A percentile compares a stretch with the other conserved stretches of the same genome.
Conservation (phyloP, 495 filamentous ascomycete genomes). For the Aspergillus cristatus region DNA sequence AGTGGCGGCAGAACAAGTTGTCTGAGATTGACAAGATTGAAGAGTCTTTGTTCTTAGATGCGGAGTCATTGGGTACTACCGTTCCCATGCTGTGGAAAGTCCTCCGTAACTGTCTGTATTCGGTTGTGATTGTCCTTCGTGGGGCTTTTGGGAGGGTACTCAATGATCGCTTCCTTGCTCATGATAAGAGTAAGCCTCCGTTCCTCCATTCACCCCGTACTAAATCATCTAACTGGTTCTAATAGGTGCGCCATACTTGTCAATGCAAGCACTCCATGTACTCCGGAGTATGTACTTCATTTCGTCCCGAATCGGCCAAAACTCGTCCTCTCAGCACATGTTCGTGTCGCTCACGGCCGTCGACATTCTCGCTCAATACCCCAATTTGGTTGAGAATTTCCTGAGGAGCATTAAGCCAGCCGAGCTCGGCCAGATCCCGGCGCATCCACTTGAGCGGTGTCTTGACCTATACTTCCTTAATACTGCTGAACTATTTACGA, state of each 20-base stretch:
- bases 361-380: conserved; percentile 73
- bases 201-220: neutral
- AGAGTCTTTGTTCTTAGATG: conserved; percentile 57
- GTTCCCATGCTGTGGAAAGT: conserved; percentile 74
- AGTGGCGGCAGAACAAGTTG: conserved; percentile 79
- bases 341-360: conserved; percentile 86
- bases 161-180: conserved; percentile 43
- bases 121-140: conserved; percentile 65
- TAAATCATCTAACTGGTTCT: neutral
- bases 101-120: conserved; percentile 71
- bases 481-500: conserved; percentile 74
- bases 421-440: conserved; percentile 55
- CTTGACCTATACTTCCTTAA: conserved; percentile 91
- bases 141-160: conserved; percentile 62
- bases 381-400: conserved; percentile 59
- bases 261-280: conserved; percentile 65
- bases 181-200: conserved; percentile 41
- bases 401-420: conserved; percentile 52
- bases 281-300: conserved; percentile 85
- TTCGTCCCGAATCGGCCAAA: conserved; percentile 64
- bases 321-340: conserved; percentile 67
- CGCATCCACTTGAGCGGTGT: conserved; percentile 66
- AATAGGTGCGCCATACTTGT: conserved; percentile 57
- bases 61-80: conserved; percentile 59
- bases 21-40: conserved; percentile 74